A percentile compares a stretch with the other conserved stretches of the same genome.
These are phyloP conservation scores for Annulohypoxylon stygium DNA, from an alignment of 495 filamentous ascomycete genomes.

Conservation along the genomic window DNA sequence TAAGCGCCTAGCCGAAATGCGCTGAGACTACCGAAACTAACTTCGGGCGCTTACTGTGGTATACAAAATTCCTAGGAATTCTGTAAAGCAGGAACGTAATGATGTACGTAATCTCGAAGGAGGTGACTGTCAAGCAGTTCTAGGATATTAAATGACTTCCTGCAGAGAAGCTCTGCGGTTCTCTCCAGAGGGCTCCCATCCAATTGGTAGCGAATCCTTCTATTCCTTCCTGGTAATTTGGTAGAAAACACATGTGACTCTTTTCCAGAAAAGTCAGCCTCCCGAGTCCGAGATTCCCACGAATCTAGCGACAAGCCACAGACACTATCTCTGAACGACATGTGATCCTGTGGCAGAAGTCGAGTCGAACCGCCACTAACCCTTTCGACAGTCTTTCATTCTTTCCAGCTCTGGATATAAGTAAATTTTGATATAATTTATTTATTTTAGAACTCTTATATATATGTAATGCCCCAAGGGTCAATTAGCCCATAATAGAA, in stretches of 20 bases:
- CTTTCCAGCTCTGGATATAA: background rate
- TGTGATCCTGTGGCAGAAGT: background rate
- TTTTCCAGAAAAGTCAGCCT: background rate
- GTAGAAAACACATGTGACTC: background rate
- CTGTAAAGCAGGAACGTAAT: background rate
- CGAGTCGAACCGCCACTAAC: background rate
- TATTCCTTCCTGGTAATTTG: background rate
- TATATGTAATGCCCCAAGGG: conserved; percentile 30
- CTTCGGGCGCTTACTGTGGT: background rate
- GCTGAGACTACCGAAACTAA: background rate
- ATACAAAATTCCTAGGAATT: background rate
- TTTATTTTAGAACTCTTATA: conserved; percentile 16
- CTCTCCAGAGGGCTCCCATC: background rate
- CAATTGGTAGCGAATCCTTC: background rate
- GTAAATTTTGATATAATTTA: conserved; percentile 5
- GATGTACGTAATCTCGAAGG: background rate
- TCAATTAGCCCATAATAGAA: conserved; percentile 16
- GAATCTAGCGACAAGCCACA: background rate
- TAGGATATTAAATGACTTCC: background rate
- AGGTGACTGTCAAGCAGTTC: background rate
- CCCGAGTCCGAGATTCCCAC: background rate
- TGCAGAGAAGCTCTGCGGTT: background rate
- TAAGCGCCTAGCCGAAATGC: background rate
- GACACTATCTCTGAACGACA: background rate
- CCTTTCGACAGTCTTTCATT: background rate